Evolutionary conservation across 176 grass and related monocot species (phyloP), one percentile per base, ranked within the genome.

Genomic region (Oryza nivara): DNA sequence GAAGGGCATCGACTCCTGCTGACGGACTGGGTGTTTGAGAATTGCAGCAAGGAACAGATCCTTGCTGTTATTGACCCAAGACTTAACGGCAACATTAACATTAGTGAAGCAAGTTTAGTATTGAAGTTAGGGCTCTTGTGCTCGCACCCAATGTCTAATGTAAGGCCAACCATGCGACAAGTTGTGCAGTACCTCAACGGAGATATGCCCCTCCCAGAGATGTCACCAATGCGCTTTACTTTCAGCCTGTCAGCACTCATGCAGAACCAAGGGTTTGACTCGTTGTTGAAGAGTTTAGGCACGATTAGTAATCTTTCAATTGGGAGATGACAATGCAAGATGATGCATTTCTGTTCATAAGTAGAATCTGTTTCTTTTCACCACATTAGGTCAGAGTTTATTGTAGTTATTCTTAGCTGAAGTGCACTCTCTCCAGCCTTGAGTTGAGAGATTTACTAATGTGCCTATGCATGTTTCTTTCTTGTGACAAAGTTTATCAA

Each of bases 101-200:
- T 51, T 19, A 47, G 28, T 19, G 72, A 74, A 10, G 72, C 28
- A 23, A 52, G 25, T 9, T 11, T 52, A 52, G 46, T 14, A 11
- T 15, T 74, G 7, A 52, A 51, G 25, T 11, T 74, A 32, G 72
- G 72, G 28, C 44, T 74, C 19, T 1, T 74, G 23, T 74, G 72
- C 46, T 74, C 46, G 7, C 72, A 74, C 23, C 46, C 25, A 1
- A 3, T 51, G 45, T 9, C 45, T 2, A 19, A 51, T 11, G 25
- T 7, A 17, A 74, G 46, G 14, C 72, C 72, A 32, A 74, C 23
- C 72, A 74, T 74, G 25, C 45, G 46, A 52, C 72, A 74, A 52
- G 46, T 52, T 3, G 47, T 52, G 43, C 46, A 74, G 7, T 74
- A 74, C 7, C 72, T 74, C 14, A 12, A 74, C 23, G 22, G 72